Conservation (phyloP, 192 early-diverging fungal genomes). For the Entomortierella parvispora region DNA sequence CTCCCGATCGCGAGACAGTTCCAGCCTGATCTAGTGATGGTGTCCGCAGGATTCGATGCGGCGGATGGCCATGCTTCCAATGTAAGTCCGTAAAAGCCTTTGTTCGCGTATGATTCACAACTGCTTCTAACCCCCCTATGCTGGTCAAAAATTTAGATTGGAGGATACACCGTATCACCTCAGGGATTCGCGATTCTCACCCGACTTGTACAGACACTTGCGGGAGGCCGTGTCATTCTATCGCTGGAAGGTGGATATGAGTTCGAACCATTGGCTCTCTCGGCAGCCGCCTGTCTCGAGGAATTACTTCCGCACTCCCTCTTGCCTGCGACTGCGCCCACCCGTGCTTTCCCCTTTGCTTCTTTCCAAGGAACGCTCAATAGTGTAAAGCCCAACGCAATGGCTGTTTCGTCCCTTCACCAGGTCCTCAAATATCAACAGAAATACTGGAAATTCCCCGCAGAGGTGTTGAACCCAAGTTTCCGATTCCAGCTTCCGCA, state of each 20-base stretch:
- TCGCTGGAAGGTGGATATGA: conserved; percentile 71
- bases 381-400: conserved; percentile 60
- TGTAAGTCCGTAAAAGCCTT: too few species aligned
- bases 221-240: conserved; percentile 72
- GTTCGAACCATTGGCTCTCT: conserved; percentile 56
- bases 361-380: conserved; percentile 56
- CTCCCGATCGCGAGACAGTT: conserved; percentile 79
- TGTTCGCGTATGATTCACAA: too few species aligned
- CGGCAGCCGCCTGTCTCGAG: conserved; percentile 53
- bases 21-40: conserved; percentile 75
- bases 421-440: conserved; percentile 53
- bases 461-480: conserved; percentile 39
- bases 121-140: too few species aligned
- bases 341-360: conserved; percentile 41
- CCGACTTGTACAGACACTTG: conserved; percentile 67
- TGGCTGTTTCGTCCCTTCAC: conserved; percentile 50
- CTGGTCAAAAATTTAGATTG: conserved; percentile 53
- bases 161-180: conserved; percentile 74
- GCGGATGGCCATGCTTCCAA: conserved; percentile 70
- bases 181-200: conserved; percentile 76
- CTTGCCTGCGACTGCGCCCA: conserved; percentile 29
- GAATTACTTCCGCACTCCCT: conserved; percentile 51
- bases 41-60: conserved; percentile 84
- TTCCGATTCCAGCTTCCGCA: conserved; percentile 59
- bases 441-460: conserved; percentile 60